phyloP scores from a whole-genome alignment of 768 basidiomycete species.

The Ramaria sp. region DNA sequence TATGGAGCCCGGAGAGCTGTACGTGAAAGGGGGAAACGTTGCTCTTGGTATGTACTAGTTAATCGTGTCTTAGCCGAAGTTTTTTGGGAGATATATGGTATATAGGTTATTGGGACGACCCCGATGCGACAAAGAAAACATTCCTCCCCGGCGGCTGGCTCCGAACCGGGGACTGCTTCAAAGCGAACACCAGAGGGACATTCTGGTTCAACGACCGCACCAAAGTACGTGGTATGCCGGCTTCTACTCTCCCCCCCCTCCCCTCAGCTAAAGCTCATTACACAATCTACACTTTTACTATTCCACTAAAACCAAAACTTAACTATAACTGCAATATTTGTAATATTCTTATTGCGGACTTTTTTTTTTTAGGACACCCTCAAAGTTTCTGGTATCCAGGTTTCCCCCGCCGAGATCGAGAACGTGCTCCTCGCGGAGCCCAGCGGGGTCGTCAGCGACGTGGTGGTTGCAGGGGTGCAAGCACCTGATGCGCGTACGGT shows the following conservation, averaged over 20 bases:
- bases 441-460: conserved; percentile 49
- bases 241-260: no score
- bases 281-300: no score
- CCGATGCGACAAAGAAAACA: conserved; percentile 5
- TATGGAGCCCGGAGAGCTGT: conserved; percentile 58
- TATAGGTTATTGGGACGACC: conserved; percentile 8
- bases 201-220: conserved; percentile 71
- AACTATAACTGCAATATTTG: no score
- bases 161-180: conserved; percentile 25
- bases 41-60: conserved; percentile 25
- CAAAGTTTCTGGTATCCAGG: conserved; percentile 71
- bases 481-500: conserved; percentile 50
- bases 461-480: conserved; percentile 56
- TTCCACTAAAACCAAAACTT: no score
- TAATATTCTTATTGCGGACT: neutral
- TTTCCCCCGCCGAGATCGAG: conserved; percentile 74
- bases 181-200: conserved; percentile 45
- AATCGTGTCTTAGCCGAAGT: neutral
- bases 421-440: conserved; percentile 52
- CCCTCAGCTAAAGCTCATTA: no score
- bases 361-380: conserved; percentile 66
- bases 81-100: neutral
- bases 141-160: conserved; percentile 4
- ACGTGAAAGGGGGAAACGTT: conserved; percentile 42
- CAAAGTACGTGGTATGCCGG: conserved; percentile 56